These are phyloP conservation scores for Trichophyton schoenleinii DNA, from an alignment of 2,329 filamentous ascomycete species.

Conservation along the genomic window DNA sequence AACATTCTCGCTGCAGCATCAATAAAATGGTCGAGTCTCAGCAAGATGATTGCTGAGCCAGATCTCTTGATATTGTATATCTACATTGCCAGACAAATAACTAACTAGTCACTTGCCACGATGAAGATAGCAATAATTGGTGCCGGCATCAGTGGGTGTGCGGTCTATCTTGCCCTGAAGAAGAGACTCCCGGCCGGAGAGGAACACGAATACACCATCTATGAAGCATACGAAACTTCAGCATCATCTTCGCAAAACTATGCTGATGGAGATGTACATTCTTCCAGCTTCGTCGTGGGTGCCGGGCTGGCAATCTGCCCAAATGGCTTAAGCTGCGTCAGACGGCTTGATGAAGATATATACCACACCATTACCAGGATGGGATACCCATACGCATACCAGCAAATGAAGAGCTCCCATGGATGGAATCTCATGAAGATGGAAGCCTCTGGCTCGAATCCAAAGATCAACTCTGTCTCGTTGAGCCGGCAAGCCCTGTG, in stretches of 20 bases:
- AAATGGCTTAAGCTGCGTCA: slow-evolving; percentile 30
- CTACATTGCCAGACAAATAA: background rate
- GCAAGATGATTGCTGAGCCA: background rate
- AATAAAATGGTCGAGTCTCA: background rate
- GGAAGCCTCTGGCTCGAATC: slow-evolving; percentile 9
- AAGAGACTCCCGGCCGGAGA: slow-evolving; percentile 25
- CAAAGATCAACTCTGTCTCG: slow-evolving; percentile 23
- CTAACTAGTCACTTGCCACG: background rate
- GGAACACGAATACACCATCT: slow-evolving; percentile 26
- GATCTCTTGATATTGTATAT: background rate
- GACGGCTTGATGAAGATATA: slow-evolving; percentile 26
- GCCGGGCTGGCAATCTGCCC: slow-evolving; percentile 28
- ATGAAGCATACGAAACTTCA: slow-evolving; percentile 29
- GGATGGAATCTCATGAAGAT: slow-evolving; percentile 24
- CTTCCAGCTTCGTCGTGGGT: slow-evolving; percentile 27
- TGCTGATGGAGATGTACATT: slow-evolving; percentile 17
- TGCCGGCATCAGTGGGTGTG: slow-evolving; percentile 31
- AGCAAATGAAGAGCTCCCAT: slow-evolving; percentile 25
- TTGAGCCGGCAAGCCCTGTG: slow-evolving; percentile 30
- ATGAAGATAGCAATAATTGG: slow-evolving; percentile 36
- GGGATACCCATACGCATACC: slow-evolving; percentile 25
- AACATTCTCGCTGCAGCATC: background rate
- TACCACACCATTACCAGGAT: slow-evolving; percentile 22
- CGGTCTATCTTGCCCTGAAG: slow-evolving; percentile 28
- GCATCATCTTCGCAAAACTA: slow-evolving; percentile 9